Evolutionary conservation across 2,329 filamentous ascomycete species (phyloP).

Genomic region (Fusarium lateritium): DNA sequence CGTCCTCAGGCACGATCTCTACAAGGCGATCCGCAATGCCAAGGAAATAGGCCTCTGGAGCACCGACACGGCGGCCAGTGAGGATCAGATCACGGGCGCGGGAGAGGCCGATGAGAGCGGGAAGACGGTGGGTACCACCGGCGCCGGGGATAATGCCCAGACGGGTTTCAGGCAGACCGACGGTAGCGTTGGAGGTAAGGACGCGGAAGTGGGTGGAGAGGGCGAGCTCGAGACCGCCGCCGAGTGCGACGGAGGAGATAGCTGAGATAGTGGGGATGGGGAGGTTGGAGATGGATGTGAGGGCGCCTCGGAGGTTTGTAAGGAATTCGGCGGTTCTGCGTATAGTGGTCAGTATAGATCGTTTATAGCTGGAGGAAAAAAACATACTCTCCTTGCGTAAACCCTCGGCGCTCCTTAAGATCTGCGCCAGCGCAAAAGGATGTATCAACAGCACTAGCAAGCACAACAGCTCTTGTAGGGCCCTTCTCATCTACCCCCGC

Average conservation of each 20-base stretch:
- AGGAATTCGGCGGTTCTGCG: conserved; percentile 85
- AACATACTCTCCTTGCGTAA: conserved; percentile 82
- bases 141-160: conserved; percentile 96
- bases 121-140: conserved; percentile 91
- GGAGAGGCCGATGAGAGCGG: conserved; percentile 81
- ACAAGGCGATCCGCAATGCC: conserved; percentile 93
- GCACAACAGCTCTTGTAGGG: conserved; percentile 83
- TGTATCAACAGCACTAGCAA: conserved; percentile 87
- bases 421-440: conserved; percentile 97
- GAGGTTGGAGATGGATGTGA: conserved; percentile 79
- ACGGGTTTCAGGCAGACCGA: conserved; percentile 91
- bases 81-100: conserved; percentile 92
- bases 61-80: conserved; percentile 88
- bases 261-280: conserved; percentile 92
- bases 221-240: conserved; percentile 93
- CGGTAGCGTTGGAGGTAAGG: conserved; percentile 81
- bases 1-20: conserved; percentile 76
- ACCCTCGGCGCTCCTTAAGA: conserved; percentile 86
- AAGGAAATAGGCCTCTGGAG: conserved; percentile 89
- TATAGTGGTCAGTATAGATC: conserved; percentile 6
- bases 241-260: conserved; percentile 87
- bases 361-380: neutral
- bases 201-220: conserved; percentile 92
- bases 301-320: conserved; percentile 79
- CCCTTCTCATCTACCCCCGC: conserved; percentile 63